Conservation (phyloP, 192 early-diverging fungal genomes). For the Backusella sp. region DNA sequence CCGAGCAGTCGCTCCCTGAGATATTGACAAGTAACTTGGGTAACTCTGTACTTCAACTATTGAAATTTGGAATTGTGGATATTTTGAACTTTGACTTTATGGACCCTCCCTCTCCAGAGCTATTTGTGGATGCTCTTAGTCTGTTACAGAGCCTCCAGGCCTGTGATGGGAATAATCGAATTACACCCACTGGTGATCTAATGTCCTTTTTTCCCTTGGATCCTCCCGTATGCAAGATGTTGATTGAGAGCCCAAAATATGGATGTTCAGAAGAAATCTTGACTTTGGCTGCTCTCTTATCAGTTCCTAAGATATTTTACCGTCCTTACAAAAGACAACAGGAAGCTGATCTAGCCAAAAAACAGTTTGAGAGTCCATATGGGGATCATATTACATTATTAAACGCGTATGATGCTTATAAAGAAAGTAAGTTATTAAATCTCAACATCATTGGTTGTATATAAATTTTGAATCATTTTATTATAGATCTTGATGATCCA, state of each 20-base stretch:
- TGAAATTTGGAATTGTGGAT: conserved; percentile 95
- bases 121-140: conserved; percentile 95
- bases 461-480: not conserved
- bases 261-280: conserved; percentile 92
- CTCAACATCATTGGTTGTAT: not conserved
- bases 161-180: conserved; percentile 88
- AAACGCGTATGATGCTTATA: conserved; percentile 93
- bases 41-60: conserved; percentile 91
- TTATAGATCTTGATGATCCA: conserved; percentile 53
- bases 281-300: conserved; percentile 91
- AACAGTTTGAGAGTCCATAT: conserved; percentile 88
- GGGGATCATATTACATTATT: conserved; percentile 96
- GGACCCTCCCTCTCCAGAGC: conserved; percentile 98
- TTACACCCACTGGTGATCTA: conserved; percentile 76
- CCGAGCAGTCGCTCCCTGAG: conserved; percentile 98
- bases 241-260: conserved; percentile 83
- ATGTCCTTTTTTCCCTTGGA: conserved; percentile 99
- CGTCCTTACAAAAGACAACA: conserved; percentile 86
- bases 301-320: conserved; percentile 87
- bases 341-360: conserved; percentile 87
- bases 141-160: conserved; percentile 92
- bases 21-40: conserved; percentile 96
- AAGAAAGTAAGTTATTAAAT: conserved; percentile 48
- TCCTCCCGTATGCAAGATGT: conserved; percentile 91
- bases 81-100: conserved; percentile 99